These are phyloP conservation scores for Ustilago bromivora DNA, from an alignment of 1,284 basidiomycete genomes.

Conservation along the genomic window DNA sequence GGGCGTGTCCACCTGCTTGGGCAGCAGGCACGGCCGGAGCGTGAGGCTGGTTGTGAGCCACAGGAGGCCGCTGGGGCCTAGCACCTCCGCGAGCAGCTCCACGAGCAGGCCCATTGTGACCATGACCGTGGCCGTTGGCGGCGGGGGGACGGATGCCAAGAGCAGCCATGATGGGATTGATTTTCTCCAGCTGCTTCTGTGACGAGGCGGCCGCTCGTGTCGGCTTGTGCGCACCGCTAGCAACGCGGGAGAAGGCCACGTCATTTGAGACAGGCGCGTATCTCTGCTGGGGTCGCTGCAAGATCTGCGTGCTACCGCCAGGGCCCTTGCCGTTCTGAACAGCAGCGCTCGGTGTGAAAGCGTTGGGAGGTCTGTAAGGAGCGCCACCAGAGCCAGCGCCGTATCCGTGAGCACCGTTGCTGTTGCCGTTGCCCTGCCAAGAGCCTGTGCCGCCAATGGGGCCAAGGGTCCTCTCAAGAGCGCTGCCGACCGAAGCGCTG, in stretches of 20 bases:
- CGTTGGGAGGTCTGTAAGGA: constrained; percentile 48
- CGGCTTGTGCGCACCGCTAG: constrained; percentile 48
- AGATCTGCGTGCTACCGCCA: constrained; percentile 38
- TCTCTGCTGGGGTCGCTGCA: constrained; percentile 43
- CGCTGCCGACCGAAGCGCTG: constrained; percentile 47
- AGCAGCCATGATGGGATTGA: constrained; percentile 53
- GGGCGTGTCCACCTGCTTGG: constrained; percentile 12
- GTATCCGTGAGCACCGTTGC: constrained; percentile 37
- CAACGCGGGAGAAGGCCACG: constrained; percentile 52
- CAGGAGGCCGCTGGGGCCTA: constrained; percentile 23
- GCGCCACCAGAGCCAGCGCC: constrained; percentile 22
- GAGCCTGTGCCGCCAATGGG: constrained; percentile 43
- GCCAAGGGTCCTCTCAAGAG: constrained; percentile 54
- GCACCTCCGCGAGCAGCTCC: constrained; percentile 36
- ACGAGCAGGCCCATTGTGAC: constrained; percentile 15
- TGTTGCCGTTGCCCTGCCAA: constrained; percentile 31
- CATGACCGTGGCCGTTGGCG: constrained; percentile 17
- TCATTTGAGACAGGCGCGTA: constrained; percentile 44
- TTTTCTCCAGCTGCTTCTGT: constrained; percentile 27
- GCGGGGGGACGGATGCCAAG: constrained; percentile 45
- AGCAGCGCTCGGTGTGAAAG: constrained; percentile 40
- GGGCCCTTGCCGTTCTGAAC: constrained; percentile 23
- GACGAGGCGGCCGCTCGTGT: constrained; percentile 25
- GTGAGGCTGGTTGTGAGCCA: constrained; percentile 11
- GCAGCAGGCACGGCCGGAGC: constrained; percentile 14